These are phyloP conservation scores for Epichloe aotearoae DNA, from an alignment of 2,329 filamentous ascomycete species.

Conservation along the genomic window DNA sequence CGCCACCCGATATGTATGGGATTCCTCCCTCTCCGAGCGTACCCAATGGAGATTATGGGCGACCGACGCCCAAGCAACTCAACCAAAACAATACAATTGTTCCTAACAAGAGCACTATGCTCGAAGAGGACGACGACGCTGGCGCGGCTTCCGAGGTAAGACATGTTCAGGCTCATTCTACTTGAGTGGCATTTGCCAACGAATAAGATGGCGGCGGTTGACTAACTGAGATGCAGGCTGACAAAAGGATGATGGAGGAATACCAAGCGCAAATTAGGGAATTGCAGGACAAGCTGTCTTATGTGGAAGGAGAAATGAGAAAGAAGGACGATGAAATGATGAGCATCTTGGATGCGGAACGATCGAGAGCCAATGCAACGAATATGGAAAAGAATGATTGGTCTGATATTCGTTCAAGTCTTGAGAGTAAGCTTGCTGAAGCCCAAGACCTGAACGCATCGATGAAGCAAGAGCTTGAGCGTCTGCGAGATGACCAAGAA, in stretches of 20 bases:
- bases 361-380: slow-evolving; percentile 34
- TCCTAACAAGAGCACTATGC: slow-evolving; percentile 94
- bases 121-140: slow-evolving; percentile 80
- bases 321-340: slow-evolving; percentile 60
- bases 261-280: slow-evolving; percentile 66
- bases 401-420: slow-evolving; percentile 47
- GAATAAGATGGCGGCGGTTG: background rate
- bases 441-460: slow-evolving; percentile 68
- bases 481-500: slow-evolving; percentile 44
- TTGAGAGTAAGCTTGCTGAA: slow-evolving; percentile 63
- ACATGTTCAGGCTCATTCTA: background rate
- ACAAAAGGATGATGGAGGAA: slow-evolving; percentile 64
- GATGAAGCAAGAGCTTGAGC: slow-evolving; percentile 66
- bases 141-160: slow-evolving; percentile 26
- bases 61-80: slow-evolving; percentile 76
- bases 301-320: slow-evolving; percentile 55
- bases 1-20: slow-evolving; percentile 30
- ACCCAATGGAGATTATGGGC: slow-evolving; percentile 51
- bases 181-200: background rate
- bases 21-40: slow-evolving; percentile 49
- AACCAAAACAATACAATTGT: slow-evolving; percentile 86
- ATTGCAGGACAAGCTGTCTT: slow-evolving; percentile 59
- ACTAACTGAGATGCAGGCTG: slow-evolving; percentile 30
- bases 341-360: slow-evolving; percentile 44
- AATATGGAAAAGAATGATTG: slow-evolving; percentile 58